phyloP scores from a whole-genome alignment of 2,329 filamentous ascomycete species.

The Exophiala calicioides region DNA sequence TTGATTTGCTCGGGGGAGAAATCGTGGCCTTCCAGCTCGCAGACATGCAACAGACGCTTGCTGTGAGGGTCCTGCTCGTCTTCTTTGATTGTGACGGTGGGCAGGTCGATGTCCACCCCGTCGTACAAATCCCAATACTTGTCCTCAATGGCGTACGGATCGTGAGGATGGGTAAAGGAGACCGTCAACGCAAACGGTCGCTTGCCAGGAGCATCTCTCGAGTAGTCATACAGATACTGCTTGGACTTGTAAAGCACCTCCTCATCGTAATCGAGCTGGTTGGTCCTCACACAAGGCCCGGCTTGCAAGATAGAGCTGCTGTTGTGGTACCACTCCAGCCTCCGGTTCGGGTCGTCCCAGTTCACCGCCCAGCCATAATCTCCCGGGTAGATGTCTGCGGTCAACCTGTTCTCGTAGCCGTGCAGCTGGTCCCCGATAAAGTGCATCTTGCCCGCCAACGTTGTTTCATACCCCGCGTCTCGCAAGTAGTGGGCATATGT shows the following conservation, averaged over 20 bases:
- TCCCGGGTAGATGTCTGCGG: slow-evolving; percentile 92
- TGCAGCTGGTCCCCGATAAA: slow-evolving; percentile 94
- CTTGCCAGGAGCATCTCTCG: slow-evolving; percentile 69
- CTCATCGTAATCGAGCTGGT: slow-evolving; percentile 94
- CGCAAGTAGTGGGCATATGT: slow-evolving; percentile 93
- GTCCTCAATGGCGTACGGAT: slow-evolving; percentile 90
- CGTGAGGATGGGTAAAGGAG: slow-evolving; percentile 90
- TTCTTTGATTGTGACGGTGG: slow-evolving; percentile 69
- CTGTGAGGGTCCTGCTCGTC: slow-evolving; percentile 85
- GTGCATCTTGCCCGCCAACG: slow-evolving; percentile 94
- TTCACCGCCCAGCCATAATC: slow-evolving; percentile 95
- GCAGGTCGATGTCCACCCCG: slow-evolving; percentile 80
- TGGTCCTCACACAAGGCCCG: slow-evolving; percentile 83
- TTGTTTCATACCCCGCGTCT: slow-evolving; percentile 81
- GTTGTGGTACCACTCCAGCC: slow-evolving; percentile 95
- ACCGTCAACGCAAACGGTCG: slow-evolving; percentile 87
- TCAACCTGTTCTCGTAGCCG: slow-evolving; percentile 87
- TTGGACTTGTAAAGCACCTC: slow-evolving; percentile 91
- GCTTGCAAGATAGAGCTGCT: slow-evolving; percentile 91
- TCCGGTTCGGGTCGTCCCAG: slow-evolving; percentile 79
- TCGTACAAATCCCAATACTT: slow-evolving; percentile 95
- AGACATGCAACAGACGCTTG: slow-evolving; percentile 80
- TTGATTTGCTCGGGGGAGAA: slow-evolving; percentile 85
- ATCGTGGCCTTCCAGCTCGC: slow-evolving; percentile 80
- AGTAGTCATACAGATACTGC: slow-evolving; percentile 88